Evolutionary conservation across 2,329 filamentous ascomycete genomes (phyloP).

Genomic region (Cucurbitaria berberidis): DNA sequence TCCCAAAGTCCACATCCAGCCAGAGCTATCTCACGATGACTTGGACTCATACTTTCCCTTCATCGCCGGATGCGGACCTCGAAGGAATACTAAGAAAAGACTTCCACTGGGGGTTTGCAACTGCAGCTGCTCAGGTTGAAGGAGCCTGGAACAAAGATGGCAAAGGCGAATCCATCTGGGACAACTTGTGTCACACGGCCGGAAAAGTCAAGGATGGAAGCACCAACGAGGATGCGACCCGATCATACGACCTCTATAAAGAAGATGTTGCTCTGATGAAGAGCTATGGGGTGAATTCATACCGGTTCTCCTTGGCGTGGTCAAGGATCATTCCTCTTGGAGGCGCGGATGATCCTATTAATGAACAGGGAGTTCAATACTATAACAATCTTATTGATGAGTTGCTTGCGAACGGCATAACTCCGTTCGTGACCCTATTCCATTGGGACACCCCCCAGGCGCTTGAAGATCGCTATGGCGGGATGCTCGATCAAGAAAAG

Average conservation of each 20-base stretch:
- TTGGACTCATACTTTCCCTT: conserved; percentile 15
- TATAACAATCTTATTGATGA: conserved; percentile 28
- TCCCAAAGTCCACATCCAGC: neutral
- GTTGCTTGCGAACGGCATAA: conserved; percentile 18
- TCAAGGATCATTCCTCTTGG: conserved; percentile 26
- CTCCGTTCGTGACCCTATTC: conserved; percentile 26
- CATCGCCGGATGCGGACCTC: conserved; percentile 10
- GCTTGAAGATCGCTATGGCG: conserved; percentile 24
- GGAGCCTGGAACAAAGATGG: conserved; percentile 53
- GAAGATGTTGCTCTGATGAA: conserved; percentile 51
- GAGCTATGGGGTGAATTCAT: conserved; percentile 22
- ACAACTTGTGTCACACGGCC: conserved; percentile 49
- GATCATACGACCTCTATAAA: conserved; percentile 50
- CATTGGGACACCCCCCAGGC: conserved; percentile 29
- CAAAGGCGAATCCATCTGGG: conserved; percentile 53
- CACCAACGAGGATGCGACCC: conserved; percentile 37
- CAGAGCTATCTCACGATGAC: neutral
- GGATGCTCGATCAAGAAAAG: conserved; percentile 27
- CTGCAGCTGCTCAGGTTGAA: conserved; percentile 54
- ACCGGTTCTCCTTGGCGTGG: conserved; percentile 28
- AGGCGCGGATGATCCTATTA: conserved; percentile 21
- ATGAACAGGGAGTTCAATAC: conserved; percentile 20
- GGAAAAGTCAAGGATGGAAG: conserved; percentile 51
- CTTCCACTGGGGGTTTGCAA: conserved; percentile 54
- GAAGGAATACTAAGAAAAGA: conserved; percentile 38